A percentile compares a stretch with the other conserved stretches of the same genome.
phyloP scores from a whole-genome alignment of 2,329 filamentous ascomycete species.

The Apiospora koreana region DNA sequence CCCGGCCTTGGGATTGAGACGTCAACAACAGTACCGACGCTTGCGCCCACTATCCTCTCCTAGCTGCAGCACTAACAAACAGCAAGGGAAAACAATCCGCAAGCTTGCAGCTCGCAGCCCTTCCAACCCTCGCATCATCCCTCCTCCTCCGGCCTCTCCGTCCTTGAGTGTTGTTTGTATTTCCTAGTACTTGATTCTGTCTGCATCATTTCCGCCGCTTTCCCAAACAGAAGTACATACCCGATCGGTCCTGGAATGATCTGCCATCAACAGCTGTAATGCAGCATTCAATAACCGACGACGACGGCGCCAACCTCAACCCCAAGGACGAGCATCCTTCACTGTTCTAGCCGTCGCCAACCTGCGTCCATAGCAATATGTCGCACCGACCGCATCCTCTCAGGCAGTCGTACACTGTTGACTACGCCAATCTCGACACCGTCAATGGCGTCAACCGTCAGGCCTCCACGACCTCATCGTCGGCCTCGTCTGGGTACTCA shows the following conservation, averaged over 20 bases:
- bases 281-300: slow-evolving; percentile 26
- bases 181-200: not conserved
- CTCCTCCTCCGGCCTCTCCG: not conserved
- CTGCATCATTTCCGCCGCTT: not conserved
- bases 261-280: slow-evolving; percentile 27
- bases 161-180: not conserved
- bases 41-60: not conserved
- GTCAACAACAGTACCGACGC: not conserved
- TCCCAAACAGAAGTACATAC: not conserved
- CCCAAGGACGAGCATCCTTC: slow-evolving; percentile 25
- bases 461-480: slow-evolving; percentile 70
- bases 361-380: slow-evolving; percentile 38
- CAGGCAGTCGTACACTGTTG: slow-evolving; percentile 50
- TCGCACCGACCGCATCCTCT: slow-evolving; percentile 60
- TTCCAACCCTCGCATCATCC: not conserved
- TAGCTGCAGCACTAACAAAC: not conserved
- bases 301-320: slow-evolving; percentile 23
- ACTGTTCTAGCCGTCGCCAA: slow-evolving; percentile 25
- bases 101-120: not conserved
- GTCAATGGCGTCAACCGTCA: slow-evolving; percentile 54
- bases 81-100: not conserved
- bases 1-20: not conserved
- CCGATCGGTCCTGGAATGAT: slow-evolving; percentile 11
- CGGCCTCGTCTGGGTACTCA: slow-evolving; percentile 70
- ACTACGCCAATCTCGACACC: slow-evolving; percentile 42